Conservation (phyloP, 345 rosid genomes). For the Salix dunnii region DNA sequence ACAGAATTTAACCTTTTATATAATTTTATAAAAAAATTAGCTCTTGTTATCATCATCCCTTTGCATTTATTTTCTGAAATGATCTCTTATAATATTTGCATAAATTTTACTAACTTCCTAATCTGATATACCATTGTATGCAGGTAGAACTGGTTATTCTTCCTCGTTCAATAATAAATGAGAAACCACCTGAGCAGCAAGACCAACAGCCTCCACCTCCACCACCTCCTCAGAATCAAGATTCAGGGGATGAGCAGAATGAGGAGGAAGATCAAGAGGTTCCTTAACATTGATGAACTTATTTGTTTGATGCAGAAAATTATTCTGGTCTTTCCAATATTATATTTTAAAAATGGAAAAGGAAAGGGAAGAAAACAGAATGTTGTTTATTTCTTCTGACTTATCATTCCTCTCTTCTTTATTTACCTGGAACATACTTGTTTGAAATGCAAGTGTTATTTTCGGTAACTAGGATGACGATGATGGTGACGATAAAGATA, state of each 20-base stretch:
- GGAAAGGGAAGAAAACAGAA: not conserved
- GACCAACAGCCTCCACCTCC: conserved; percentile 95
- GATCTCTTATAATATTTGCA: too few relatives aligned
- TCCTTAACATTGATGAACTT: conserved; percentile 3
- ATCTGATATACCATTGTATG: conserved; percentile 20
- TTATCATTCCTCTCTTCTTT: not conserved
- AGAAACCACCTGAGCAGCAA: conserved; percentile 83
- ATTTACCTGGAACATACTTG: not conserved
- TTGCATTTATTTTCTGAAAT: not conserved
- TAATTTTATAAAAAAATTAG: not conserved
- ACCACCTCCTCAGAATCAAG: conserved; percentile 80
- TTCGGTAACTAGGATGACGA: conserved; percentile 59
- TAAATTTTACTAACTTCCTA: conserved; percentile 1
- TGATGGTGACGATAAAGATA: conserved; percentile 49
- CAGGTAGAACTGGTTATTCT: conserved; percentile 97
- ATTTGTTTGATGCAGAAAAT: not conserved
- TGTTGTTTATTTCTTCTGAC: not conserved
- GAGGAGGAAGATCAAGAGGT: conserved; percentile 91
- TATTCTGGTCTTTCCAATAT: not conserved
- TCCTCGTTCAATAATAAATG: conserved; percentile 78
- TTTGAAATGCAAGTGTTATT: conserved; percentile 20
- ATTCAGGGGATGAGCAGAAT: conserved; percentile 72
- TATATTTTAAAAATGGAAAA: not conserved
- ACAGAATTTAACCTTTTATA: not conserved
- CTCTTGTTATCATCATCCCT: not conserved